Conservation (phyloP, 257 asterid species). For the Nicotiana obtusifolia region DNA sequence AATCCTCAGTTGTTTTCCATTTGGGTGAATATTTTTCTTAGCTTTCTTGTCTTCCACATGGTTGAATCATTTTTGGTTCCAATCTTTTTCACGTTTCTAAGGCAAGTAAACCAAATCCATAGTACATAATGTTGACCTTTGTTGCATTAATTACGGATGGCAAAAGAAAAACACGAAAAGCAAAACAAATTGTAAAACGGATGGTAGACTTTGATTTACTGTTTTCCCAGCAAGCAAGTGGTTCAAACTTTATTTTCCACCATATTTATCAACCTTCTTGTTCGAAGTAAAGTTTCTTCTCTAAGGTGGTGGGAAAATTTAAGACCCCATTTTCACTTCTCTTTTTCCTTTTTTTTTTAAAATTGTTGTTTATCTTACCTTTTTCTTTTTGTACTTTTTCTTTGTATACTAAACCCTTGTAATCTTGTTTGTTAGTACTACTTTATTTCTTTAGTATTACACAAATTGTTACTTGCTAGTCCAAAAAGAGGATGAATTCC, state of each 20-base stretch:
- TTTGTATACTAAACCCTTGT: neutral
- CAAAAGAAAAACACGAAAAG: neutral
- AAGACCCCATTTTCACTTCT: neutral
- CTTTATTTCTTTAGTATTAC: neutral
- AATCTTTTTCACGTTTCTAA: neutral
- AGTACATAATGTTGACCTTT: neutral
- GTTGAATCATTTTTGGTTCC: neutral
- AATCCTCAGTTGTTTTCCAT: conserved; percentile 12
- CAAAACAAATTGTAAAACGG: neutral
- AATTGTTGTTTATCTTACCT: neutral
- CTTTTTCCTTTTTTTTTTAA: neutral
- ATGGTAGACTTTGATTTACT: neutral
- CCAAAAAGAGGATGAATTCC: no score
- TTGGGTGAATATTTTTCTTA: conserved; percentile 8
- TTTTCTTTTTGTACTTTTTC: neutral
- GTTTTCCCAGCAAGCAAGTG: neutral
- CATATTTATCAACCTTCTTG: neutral
- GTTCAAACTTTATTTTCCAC: neutral
- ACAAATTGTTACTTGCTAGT: neutral
- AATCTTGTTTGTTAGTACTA: neutral
- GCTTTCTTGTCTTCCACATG: conserved; percentile 16
- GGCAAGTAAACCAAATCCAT: neutral
- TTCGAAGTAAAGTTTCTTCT: neutral
- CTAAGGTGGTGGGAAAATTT: neutral
- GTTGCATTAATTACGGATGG: conserved; percentile 6